These are phyloP conservation scores for Cyberlindnera maritima DNA, from an alignment of 805 yeast species.

Conservation along the genomic window DNA sequence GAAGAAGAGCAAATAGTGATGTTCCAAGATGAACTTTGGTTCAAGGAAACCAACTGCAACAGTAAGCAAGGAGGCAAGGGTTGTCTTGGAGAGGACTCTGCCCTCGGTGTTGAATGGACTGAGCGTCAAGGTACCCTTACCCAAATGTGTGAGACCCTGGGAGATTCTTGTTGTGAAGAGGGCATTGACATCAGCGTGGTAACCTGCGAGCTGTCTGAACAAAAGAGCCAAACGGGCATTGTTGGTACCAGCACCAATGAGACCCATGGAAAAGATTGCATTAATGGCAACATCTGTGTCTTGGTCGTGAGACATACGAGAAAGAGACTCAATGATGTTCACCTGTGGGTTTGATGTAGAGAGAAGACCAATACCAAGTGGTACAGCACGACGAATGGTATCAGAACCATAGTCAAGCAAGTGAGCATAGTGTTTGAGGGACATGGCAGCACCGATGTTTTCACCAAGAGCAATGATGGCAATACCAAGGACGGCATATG, in stretches of 20 bases:
- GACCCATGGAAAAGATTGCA: slow-evolving; percentile 95
- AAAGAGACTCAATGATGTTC: slow-evolving; percentile 94
- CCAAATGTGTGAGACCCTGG: slow-evolving; percentile 91
- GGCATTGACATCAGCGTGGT: slow-evolving; percentile 89
- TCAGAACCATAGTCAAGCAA: slow-evolving; percentile 97
- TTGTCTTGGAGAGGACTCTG: slow-evolving; percentile 79
- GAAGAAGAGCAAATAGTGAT: slow-evolving; percentile 82
- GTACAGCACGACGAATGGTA: slow-evolving; percentile 88
- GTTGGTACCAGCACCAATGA: slow-evolving; percentile 98
- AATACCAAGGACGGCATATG: slow-evolving; percentile 90
- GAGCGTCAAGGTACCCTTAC: slow-evolving; percentile 91
- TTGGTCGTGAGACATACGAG: slow-evolving; percentile 94
- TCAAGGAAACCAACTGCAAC: slow-evolving; percentile 80
- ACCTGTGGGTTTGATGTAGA: slow-evolving; percentile 94
- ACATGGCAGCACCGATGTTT: slow-evolving; percentile 97
- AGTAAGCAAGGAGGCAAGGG: slow-evolving; percentile 86
- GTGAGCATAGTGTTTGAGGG: slow-evolving; percentile 94
- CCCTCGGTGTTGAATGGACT: slow-evolving; percentile 90
- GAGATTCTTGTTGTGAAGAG: slow-evolving; percentile 91
- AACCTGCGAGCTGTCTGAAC: slow-evolving; percentile 89
- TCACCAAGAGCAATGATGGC: slow-evolving; percentile 97
- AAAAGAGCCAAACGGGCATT: slow-evolving; percentile 97
- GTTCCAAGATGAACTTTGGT: slow-evolving; percentile 78
- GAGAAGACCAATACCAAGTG: slow-evolving; percentile 95
- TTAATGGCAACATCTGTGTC: slow-evolving; percentile 92